Conservation (phyloP, 1,284 basidiomycete species). For the Gomphus bonarii region DNA sequence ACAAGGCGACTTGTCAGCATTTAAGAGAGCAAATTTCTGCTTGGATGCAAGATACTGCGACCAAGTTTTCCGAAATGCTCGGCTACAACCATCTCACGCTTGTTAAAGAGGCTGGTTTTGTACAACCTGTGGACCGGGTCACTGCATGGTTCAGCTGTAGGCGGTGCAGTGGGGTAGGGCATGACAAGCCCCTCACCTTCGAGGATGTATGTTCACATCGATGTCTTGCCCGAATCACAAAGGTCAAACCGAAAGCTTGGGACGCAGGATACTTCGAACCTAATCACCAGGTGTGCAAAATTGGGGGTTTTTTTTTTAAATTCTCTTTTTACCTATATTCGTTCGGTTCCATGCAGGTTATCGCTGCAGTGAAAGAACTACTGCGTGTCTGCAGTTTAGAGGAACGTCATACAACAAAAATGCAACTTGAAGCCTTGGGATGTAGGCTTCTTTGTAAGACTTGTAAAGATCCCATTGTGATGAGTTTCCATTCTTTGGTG, state of each 20-base stretch:
- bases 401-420: conserved; percentile 26
- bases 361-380: conserved; percentile 1
- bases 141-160: conserved; percentile 50
- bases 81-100: conserved; percentile 40
- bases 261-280: conserved; percentile 37
- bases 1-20: background rate
- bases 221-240: conserved; percentile 29
- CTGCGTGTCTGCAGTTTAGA: background rate
- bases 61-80: conserved; percentile 32
- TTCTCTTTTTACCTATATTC: background rate
- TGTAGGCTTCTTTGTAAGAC: conserved; percentile 36
- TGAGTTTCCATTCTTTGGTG: conserved; percentile 43
- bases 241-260: conserved; percentile 31
- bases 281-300: conserved; percentile 41
- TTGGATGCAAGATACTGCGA: conserved; percentile 38
- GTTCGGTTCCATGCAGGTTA: conserved; percentile 3
- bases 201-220: conserved; percentile 44
- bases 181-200: conserved; percentile 41
- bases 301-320: background rate
- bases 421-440: conserved; percentile 23
- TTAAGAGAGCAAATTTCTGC: background rate
- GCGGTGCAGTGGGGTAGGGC: conserved; percentile 32
- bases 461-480: conserved; percentile 39
- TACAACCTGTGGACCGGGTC: conserved; percentile 47
- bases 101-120: conserved; percentile 29